phyloP scores from a whole-genome alignment of 768 basidiomycete species.

The Leccinum arenicola region DNA sequence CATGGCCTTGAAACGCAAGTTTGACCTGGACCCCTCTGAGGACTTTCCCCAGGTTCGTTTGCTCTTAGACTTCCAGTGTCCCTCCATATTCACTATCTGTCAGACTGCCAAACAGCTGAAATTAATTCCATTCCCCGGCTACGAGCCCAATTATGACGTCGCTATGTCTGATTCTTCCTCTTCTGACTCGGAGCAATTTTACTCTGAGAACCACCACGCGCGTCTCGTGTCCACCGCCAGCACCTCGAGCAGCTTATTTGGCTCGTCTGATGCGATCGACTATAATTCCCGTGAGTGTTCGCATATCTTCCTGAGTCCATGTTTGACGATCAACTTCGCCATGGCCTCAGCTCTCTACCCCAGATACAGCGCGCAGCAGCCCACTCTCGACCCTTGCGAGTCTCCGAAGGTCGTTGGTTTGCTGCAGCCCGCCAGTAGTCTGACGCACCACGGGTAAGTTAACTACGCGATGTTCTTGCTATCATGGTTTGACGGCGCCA shows the following conservation, averaged over 20 bases:
- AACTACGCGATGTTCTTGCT: neutral
- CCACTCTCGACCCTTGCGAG: conserved; percentile 49
- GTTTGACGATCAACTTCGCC: conserved; percentile 1
- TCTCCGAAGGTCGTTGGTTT: conserved; percentile 54
- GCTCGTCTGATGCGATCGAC: conserved; percentile 45
- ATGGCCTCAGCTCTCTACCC: conserved; percentile 46
- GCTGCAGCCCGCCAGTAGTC: conserved; percentile 59
- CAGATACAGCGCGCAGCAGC: conserved; percentile 61
- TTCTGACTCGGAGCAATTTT: conserved; percentile 58
- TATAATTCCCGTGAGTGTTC: conserved; percentile 46
- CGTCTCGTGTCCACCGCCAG: conserved; percentile 68
- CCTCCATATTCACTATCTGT: conserved; percentile 15
- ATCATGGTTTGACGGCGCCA: conserved; percentile 13
- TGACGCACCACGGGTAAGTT: conserved; percentile 73
- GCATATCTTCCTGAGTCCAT: neutral
- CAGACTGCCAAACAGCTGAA: conserved; percentile 69
- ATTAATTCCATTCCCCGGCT: conserved; percentile 72
- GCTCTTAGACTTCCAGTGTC: conserved; percentile 14
- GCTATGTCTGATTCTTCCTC: conserved; percentile 60
- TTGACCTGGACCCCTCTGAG: conserved; percentile 57
- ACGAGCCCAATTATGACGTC: conserved; percentile 59
- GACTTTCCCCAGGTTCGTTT: conserved; percentile 44
- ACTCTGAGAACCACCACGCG: conserved; percentile 50
- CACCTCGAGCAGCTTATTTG: conserved; percentile 47
- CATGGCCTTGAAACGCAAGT: conserved; percentile 79